Conservation (phyloP, 257 asterid genomes). For the Petunia axillaris region DNA sequence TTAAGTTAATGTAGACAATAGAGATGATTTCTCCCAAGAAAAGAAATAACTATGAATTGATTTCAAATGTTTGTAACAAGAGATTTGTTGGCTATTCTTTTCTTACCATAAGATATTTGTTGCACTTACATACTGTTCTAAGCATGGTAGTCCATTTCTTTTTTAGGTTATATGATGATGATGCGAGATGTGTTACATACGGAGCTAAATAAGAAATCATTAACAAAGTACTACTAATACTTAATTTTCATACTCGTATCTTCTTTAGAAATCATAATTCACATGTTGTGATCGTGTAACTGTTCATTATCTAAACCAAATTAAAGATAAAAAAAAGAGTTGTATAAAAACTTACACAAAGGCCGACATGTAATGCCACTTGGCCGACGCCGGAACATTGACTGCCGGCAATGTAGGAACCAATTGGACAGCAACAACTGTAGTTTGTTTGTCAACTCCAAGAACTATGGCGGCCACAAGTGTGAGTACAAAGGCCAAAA, state of each 20-base stretch:
- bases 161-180: no score
- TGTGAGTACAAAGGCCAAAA: conserved; percentile 45
- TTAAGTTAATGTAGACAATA: no score
- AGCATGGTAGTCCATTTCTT: no score
- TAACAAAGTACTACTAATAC: no score
- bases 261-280: background rate
- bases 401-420: conserved; percentile 44
- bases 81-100: background rate
- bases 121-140: background rate
- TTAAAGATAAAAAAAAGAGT: background rate
- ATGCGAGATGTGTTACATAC: no score
- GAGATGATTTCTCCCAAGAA: no score
- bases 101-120: background rate
- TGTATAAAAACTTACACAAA: conserved; percentile 47
- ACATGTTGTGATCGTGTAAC: background rate
- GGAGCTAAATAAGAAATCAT: no score
- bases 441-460: conserved; percentile 43
- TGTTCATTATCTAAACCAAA: background rate
- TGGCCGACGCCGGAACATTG: conserved; percentile 48
- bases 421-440: conserved; percentile 32
- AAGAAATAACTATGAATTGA: no score
- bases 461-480: conserved; percentile 49
- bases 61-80: no score
- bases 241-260: background rate
- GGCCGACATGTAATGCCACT: conserved; percentile 52